Evolutionary conservation across 345 rosid genomes (phyloP).

Genomic region (Nephelium lappaceum): DNA sequence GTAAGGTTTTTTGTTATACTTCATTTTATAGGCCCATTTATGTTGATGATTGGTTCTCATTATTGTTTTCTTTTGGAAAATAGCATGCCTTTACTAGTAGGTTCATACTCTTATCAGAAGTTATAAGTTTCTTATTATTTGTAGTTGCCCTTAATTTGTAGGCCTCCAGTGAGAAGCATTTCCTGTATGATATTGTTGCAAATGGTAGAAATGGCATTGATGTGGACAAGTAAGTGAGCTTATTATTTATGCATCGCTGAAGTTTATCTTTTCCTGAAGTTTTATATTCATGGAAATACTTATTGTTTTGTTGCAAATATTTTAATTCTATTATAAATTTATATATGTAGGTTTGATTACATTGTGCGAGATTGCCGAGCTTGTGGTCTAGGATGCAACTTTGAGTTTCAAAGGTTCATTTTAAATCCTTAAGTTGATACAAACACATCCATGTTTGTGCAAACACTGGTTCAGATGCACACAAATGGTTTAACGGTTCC

Average conservation of each 20-base stretch:
- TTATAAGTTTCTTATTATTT: neutral
- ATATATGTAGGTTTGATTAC: constrained; percentile 80
- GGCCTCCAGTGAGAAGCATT: constrained; percentile 65
- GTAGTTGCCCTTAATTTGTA: constrained; percentile 26
- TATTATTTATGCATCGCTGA: constrained; percentile 12
- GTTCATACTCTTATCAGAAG: neutral
- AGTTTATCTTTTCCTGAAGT: constrained; percentile 4
- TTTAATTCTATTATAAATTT: constrained; percentile 9
- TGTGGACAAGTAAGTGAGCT: constrained; percentile 79
- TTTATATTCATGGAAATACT: neutral
- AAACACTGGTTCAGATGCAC: neutral
- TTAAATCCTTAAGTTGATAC: constrained; percentile 22
- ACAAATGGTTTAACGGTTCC: neutral
- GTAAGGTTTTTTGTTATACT: constrained; percentile 40
- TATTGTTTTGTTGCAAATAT: constrained; percentile 1
- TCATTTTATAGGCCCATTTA: constrained; percentile 8
- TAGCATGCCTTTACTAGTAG: constrained; percentile 14
- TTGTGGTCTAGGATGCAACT: constrained; percentile 86
- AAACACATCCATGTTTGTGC: neutral
- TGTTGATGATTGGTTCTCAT: constrained; percentile 9
- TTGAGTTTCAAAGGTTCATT: constrained; percentile 74
- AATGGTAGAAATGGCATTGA: constrained; percentile 98
- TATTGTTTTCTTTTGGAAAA: neutral
- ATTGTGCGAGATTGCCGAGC: constrained; percentile 92
- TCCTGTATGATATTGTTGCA: constrained; percentile 95